phyloP scores from a whole-genome alignment of 306 rosid species.

The Begonia loranthoides region DNA sequence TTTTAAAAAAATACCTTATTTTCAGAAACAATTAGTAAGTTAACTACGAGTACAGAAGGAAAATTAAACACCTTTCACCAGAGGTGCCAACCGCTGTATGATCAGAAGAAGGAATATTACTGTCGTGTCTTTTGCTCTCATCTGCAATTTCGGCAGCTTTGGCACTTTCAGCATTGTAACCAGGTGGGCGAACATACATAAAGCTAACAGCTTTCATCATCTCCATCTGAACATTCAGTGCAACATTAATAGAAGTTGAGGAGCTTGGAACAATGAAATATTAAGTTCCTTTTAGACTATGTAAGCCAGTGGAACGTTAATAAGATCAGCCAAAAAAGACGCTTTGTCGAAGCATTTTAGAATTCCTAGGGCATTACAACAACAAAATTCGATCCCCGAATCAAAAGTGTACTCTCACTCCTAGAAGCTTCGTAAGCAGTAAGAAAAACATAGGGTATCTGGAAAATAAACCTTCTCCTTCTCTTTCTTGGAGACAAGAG shows the following conservation, averaged over 20 bases:
- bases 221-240: constrained; percentile 43
- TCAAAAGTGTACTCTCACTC: no score
- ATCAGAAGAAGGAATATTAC: constrained; percentile 17
- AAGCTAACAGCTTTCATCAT: constrained; percentile 93
- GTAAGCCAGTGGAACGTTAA: no score
- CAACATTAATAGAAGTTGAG: no score
- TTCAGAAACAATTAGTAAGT: background rate
- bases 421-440: no score
- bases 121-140: constrained; percentile 34
- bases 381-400: no score
- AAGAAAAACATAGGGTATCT: no score
- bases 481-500: constrained; percentile 74
- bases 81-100: constrained; percentile 23
- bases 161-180: constrained; percentile 87
- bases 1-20: background rate
- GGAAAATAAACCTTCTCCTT: constrained; percentile 57
- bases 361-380: no score
- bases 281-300: no score
- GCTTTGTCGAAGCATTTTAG: no score
- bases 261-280: no score
- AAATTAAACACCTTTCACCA: constrained; percentile 30
- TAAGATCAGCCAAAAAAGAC: no score
- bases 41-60: background rate
- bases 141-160: constrained; percentile 81
- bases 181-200: constrained; percentile 98